phyloP scores from a whole-genome alignment of 2,329 filamentous ascomycete genomes.

The Cercospora berteroae region DNA sequence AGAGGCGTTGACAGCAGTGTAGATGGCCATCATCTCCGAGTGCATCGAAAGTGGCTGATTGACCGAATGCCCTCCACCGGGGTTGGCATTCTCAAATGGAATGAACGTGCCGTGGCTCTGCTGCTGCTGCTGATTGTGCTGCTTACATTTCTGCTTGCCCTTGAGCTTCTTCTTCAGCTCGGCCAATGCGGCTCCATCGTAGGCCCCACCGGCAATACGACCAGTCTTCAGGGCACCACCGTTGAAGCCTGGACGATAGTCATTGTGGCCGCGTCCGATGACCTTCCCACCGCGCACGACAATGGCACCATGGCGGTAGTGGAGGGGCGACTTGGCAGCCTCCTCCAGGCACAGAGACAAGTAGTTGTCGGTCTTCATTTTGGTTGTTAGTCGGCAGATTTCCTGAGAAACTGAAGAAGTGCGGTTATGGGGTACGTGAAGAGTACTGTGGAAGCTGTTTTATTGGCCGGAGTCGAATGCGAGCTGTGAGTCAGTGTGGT shows the following conservation, averaged over 20 bases:
- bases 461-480: neutral
- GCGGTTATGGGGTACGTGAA: constrained; percentile 16
- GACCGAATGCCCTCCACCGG: constrained; percentile 40
- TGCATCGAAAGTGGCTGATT: constrained; percentile 53
- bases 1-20: constrained; percentile 49
- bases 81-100: constrained; percentile 39
- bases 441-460: constrained; percentile 2
- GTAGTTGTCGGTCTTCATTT: constrained; percentile 51
- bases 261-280: constrained; percentile 54
- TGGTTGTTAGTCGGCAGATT: constrained; percentile 26
- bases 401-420: neutral
- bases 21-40: constrained; percentile 57
- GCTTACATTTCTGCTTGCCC: constrained; percentile 36
- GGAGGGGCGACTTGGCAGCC: constrained; percentile 51
- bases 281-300: constrained; percentile 55
- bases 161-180: constrained; percentile 41
- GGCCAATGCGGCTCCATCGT: constrained; percentile 40
- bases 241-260: constrained; percentile 51
- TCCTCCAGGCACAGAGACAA: constrained; percentile 54
- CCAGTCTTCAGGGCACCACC: constrained; percentile 53
- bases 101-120: constrained; percentile 37
- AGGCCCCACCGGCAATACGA: constrained; percentile 37
- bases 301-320: constrained; percentile 52
- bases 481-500: constrained; percentile 6
- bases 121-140: constrained; percentile 39